Evolutionary conservation across 352 stramenopile genomes (phyloP).

Genomic region (Pythium folliculosum): DNA sequence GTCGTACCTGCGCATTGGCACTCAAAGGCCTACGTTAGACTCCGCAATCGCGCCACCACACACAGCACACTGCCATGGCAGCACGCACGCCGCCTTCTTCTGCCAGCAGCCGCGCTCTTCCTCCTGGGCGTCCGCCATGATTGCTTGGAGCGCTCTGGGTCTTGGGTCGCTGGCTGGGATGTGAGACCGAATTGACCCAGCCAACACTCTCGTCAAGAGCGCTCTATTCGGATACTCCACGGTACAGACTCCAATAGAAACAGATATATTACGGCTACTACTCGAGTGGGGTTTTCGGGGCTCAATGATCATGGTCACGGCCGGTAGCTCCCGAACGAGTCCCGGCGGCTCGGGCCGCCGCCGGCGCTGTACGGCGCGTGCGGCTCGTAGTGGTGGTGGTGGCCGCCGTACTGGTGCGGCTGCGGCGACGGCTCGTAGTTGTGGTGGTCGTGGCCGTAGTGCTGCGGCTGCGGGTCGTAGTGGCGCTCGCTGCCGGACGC

Average conservation of each 20-base stretch:
- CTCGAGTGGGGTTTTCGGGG: conserved; percentile 3
- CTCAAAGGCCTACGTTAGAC: too few species aligned
- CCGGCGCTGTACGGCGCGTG: conserved; percentile 6
- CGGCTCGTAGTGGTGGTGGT: conserved; percentile 4
- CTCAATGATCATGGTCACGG: conserved; percentile 2
- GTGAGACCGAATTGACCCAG: background rate
- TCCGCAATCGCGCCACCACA: background rate
- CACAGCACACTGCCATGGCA: background rate
- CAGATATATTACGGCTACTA: conserved; percentile 30
- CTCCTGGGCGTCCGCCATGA: conserved; percentile 21
- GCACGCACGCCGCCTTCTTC: conserved; percentile 59
- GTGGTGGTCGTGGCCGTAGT: conserved; percentile 14
- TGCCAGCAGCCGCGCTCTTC: conserved; percentile 68
- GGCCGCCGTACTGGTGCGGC: background rate
- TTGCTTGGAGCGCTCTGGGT: background rate
- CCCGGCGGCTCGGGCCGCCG: conserved; percentile 3
- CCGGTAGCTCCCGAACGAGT: conserved; percentile 28
- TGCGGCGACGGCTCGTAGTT: conserved; percentile 16
- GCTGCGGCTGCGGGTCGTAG: conserved; percentile 20
- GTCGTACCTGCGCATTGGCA: conserved; percentile 54
- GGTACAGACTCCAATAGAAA: conserved; percentile 25
- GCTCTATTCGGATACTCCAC: conserved; percentile 16
- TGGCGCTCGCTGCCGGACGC: conserved; percentile 25
- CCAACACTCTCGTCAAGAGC: background rate
- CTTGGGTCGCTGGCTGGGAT: background rate